Evolutionary conservation across 768 basidiomycete genomes (phyloP), one percentile per base, ranked within the genome.

Genomic region (Lentinula guzmanii): DNA sequence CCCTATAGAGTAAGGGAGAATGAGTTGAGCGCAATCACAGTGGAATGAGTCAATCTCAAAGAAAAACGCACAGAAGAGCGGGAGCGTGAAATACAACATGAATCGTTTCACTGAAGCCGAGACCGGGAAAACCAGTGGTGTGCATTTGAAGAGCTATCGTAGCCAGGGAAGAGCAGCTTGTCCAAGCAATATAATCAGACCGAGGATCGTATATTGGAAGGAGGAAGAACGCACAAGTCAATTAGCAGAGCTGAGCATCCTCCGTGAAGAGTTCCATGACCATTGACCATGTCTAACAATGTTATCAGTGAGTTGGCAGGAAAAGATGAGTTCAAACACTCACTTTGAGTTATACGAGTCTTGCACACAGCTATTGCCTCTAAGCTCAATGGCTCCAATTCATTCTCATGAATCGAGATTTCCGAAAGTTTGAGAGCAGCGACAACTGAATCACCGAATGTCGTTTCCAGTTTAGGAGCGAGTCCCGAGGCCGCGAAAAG

Each of bases 221-320:
- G 37, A 45, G 16, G 3, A 33, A 18, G 24, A 15, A 8, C 55
- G 13, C 28, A 56, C 55, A 56, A 56, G 55, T 56, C 55, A 16
- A 56, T 56, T 11, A 56, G 15, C 11, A 56, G 24, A 18, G 55
- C 55, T 45, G 55, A 63, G 52, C 74, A 76, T 18, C 69, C 76
- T 5, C 75, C 75, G 18, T 56, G 55, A 24, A 56, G 34, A 31
- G 59, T 63, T 4, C 69, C 63, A 16, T 4, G 8, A 16, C 51
- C 61, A 35, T 76, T 76, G 15, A 75, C n/a, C 75, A 76, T 76
- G 21, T 75, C 76, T 76, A 43, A 8, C 8, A 16, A 52, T 33
- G 15, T 34, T 9, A 15, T 31, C 51, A 52, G 7, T 6, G 51
- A 33, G 5, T 1, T 24, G 5, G 24, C 2, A 35, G 33, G 51